Evolutionary conservation across 2,329 filamentous ascomycete genomes (phyloP), one percentile per base, ranked within the genome.

Genomic region (Penicillium sp.): DNA sequence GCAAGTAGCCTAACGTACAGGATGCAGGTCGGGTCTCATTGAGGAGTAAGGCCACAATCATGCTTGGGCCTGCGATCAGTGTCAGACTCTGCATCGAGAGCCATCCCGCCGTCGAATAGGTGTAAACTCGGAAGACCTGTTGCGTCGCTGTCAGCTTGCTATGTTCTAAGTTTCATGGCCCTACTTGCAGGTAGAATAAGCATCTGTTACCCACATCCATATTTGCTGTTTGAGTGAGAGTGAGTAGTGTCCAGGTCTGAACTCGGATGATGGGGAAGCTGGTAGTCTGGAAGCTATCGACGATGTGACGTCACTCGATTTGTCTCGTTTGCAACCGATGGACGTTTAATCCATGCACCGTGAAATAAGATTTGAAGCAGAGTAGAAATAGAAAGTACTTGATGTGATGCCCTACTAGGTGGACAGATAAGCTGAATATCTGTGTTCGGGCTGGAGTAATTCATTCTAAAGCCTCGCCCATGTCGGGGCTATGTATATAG

Each of bases 1-100:
- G 26, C n/a, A n/a, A 26, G 15, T 38, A 22, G n/a, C 17, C 22
- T 33, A 8, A 59, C 81, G 64, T 78, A 88, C 84, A 77, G 59
- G 84, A 83, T 58, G 83, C 78, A 66, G 84, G 81, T 63, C 84
- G 83, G 42, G 84, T 81, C 65, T 88, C 85, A 55, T 84, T 82
- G 3, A 84, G 83, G 38, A 89, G 81, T 63, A 90, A 76, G 12
- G 85, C 81, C 59, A 86, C 81, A 24, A 90, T 86, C 68, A 90
- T 80, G 28, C 83, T 85, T 0, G 89, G 89, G 6, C 84, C 83
- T 5, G 83, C 68, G 58, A 90, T 82, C 62, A 91, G 80, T 0
- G 87, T 82, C 12, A 86, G 49, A 42, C 79, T 79, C 65, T 83
- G 80, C 17, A 82, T 60, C 1, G 70, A 68, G 26, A 82, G 73